Evolutionary conservation across 225 moss, liverwort and hornwort genomes (phyloP).

Genomic region (Ulota crispa): DNA sequence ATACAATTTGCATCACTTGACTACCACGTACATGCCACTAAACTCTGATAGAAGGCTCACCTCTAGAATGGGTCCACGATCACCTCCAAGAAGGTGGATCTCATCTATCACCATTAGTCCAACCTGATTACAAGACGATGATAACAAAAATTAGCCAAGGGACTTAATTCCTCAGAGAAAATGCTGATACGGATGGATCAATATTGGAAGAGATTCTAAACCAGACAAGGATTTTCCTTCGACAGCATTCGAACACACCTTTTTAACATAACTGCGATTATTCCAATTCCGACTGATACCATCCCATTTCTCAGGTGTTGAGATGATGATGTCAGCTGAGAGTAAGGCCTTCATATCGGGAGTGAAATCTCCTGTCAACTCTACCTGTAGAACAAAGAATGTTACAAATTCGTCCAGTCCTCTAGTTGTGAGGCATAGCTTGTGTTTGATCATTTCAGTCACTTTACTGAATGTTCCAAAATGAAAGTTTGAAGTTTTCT

Average conservation of each 20-base stretch:
- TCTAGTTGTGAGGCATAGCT: background rate
- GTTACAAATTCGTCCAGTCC: conserved; percentile 5
- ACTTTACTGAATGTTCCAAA: background rate
- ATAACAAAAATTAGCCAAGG: conserved; percentile 9
- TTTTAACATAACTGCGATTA: conserved; percentile 91
- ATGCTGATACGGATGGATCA: conserved; percentile 9
- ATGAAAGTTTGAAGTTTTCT: background rate
- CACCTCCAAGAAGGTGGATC: conserved; percentile 99
- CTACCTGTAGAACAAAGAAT: conserved; percentile 58
- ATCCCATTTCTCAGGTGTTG: conserved; percentile 99
- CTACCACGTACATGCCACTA: conserved; percentile 19
- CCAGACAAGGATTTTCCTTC: background rate
- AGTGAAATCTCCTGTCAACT: conserved; percentile 97
- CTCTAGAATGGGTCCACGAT: conserved; percentile 98
- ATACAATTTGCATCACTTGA: conserved; percentile 11
- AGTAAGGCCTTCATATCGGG: conserved; percentile 94
- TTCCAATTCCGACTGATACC: conserved; percentile 99
- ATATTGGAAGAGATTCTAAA: conserved; percentile 1
- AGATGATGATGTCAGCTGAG: conserved; percentile 91
- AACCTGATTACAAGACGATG: conserved; percentile 53
- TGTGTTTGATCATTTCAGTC: conserved; percentile 3
- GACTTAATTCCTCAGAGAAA: background rate
- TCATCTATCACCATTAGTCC: conserved; percentile 97
- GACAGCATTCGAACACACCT: conserved; percentile 45
- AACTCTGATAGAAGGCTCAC: conserved; percentile 37